These are phyloP conservation scores for sunflower (Helianthus annuus) DNA, from an alignment of 129 eudicot species.

Conservation along the genomic window HanXRQr2.0-SUNRISE NC_035438.2:2944913-2945412, in stretches of 20 bases:
- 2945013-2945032: constrained; percentile 59
- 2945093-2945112: background rate
- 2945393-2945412: constrained; percentile 33
- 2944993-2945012: constrained; percentile 79
- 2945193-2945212: background rate
- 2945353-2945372: constrained; percentile 36
- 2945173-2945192: background rate
- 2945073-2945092: background rate
- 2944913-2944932: background rate
- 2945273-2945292: background rate
- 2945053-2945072: background rate
- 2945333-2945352: constrained; percentile 23
- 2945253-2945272: background rate
- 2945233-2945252: background rate
- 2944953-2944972: constrained; percentile 47
- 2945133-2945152: background rate
- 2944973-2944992: constrained; percentile 56
- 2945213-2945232: background rate
- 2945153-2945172: background rate
- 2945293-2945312: constrained; percentile 9
- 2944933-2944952: constrained; percentile 39
- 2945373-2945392: constrained; percentile 34
- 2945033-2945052: constrained; percentile 29
- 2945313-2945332: constrained; percentile 26
- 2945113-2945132: background rate